Evolutionary conservation across 352 stramenopile species (phyloP).

Genomic region (Blastocystis sp.): DNA sequence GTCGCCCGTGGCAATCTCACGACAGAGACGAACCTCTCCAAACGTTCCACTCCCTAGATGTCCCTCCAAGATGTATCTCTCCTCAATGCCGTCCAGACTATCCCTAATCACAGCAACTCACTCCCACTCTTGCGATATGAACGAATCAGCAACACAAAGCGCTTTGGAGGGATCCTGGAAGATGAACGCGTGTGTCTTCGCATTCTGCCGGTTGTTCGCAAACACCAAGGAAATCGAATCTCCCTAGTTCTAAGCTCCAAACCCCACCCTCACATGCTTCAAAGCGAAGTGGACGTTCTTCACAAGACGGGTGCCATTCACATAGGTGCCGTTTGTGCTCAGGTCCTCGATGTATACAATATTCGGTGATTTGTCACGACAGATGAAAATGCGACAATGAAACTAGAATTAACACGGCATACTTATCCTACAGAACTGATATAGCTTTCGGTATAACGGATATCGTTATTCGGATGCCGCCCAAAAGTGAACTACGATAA

Average conservation of each 20-base stretch:
- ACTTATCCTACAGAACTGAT: conserved; percentile 35
- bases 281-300: conserved; percentile 48
- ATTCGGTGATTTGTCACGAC: not conserved
- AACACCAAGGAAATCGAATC: conserved; percentile 16
- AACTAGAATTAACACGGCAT: conserved; percentile 3
- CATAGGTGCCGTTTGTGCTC: conserved; percentile 54
- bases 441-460: conserved; percentile 21
- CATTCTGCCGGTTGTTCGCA: not conserved
- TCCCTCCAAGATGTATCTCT: conserved; percentile 76
- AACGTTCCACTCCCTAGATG: conserved; percentile 76
- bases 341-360: conserved; percentile 22
- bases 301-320: conserved; percentile 47
- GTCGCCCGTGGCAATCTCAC: conserved; percentile 75
- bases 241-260: not conserved
- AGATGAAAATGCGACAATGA: conserved; percentile 24
- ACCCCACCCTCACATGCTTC: not conserved
- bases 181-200: conserved; percentile 36
- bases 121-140: conserved; percentile 32
- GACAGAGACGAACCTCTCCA: conserved; percentile 75
- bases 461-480: conserved; percentile 11
- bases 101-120: not conserved
- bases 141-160: conserved; percentile 9
- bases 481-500: conserved; percentile 37
- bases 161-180: conserved; percentile 34
- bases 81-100: conserved; percentile 65